These are phyloP conservation scores for Xylaria curta DNA, from an alignment of 495 filamentous ascomycete genomes.

Conservation along the genomic window DNA sequence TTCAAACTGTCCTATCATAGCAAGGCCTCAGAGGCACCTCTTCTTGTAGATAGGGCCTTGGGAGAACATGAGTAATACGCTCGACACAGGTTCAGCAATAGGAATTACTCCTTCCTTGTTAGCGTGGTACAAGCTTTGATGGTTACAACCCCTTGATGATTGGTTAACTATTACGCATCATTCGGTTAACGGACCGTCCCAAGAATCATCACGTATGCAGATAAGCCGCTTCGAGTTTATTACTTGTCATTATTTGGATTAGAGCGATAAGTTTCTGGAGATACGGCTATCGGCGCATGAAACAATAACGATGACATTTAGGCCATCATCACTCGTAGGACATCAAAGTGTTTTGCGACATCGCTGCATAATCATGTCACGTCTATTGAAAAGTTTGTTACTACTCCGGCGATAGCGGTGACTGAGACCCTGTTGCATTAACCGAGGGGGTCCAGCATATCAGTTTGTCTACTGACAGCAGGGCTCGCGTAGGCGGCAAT, in stretches of 20 bases:
- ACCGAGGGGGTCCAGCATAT: not conserved
- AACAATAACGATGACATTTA: not conserved
- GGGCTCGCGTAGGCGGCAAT: not conserved
- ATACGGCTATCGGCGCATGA: not conserved
- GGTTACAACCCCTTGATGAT: not conserved
- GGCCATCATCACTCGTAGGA: not conserved
- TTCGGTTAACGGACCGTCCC: not conserved
- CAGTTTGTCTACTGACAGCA: not conserved
- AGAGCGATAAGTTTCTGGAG: not conserved
- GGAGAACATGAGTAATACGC: not conserved
- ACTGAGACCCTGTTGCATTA: not conserved
- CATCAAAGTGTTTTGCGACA: not conserved
- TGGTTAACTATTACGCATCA: not conserved
- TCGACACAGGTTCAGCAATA: not conserved
- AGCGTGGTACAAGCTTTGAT: not conserved
- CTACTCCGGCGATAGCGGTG: not conserved
- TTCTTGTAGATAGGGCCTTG: not conserved
- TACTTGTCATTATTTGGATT: not conserved
- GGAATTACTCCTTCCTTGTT: conserved; percentile 1
- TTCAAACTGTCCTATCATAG: not conserved
- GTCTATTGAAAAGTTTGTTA: not conserved
- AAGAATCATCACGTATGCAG: not conserved
- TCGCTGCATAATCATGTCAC: not conserved
- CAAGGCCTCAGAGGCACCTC: not conserved
- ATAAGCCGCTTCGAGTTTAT: not conserved